Evolutionary conservation across 2,329 filamentous ascomycete genomes (phyloP).

Genomic region (Sporothrix phasma): DNA sequence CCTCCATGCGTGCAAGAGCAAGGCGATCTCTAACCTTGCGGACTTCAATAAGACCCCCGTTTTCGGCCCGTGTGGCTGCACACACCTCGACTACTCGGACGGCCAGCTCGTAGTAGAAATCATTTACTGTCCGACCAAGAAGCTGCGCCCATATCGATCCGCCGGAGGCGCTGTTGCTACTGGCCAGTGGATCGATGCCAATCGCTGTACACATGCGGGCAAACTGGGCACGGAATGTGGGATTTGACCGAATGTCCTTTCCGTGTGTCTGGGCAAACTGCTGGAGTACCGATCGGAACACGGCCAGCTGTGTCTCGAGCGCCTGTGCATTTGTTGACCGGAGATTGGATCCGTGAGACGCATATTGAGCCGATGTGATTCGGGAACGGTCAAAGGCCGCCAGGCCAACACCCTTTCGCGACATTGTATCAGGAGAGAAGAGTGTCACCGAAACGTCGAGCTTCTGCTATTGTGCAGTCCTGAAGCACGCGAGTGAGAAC

Average conservation of each 20-base stretch:
- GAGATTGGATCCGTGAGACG: slow-evolving; percentile 78
- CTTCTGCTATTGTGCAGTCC: background rate
- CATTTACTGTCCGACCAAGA: slow-evolving; percentile 82
- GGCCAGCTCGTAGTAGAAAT: slow-evolving; percentile 97
- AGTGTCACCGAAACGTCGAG: background rate
- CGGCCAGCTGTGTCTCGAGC: slow-evolving; percentile 83
- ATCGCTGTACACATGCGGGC: slow-evolving; percentile 97
- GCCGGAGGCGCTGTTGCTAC: slow-evolving; percentile 40
- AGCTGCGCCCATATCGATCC: slow-evolving; percentile 87
- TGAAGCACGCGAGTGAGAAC: background rate
- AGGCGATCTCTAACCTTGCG: slow-evolving; percentile 70
- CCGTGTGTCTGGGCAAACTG: slow-evolving; percentile 92
- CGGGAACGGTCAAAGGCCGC: slow-evolving; percentile 80
- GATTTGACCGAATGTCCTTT: slow-evolving; percentile 91
- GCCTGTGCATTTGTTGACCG: slow-evolving; percentile 75
- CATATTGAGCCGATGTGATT: slow-evolving; percentile 80
- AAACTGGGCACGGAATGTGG: slow-evolving; percentile 90
- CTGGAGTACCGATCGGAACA: slow-evolving; percentile 91
- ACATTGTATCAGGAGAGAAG: slow-evolving; percentile 36
- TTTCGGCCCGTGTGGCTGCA: slow-evolving; percentile 73
- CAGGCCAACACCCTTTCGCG: slow-evolving; percentile 77
- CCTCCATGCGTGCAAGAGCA: slow-evolving; percentile 61
- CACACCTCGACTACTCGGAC: slow-evolving; percentile 95
- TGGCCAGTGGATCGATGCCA: slow-evolving; percentile 88
- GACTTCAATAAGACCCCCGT: slow-evolving; percentile 83